Percentiles rank a stretch among this genome's conserved stretches.
phyloP scores from a whole-genome alignment of 495 filamentous ascomycete genomes.

The Penicillium longicatenatum region DNA sequence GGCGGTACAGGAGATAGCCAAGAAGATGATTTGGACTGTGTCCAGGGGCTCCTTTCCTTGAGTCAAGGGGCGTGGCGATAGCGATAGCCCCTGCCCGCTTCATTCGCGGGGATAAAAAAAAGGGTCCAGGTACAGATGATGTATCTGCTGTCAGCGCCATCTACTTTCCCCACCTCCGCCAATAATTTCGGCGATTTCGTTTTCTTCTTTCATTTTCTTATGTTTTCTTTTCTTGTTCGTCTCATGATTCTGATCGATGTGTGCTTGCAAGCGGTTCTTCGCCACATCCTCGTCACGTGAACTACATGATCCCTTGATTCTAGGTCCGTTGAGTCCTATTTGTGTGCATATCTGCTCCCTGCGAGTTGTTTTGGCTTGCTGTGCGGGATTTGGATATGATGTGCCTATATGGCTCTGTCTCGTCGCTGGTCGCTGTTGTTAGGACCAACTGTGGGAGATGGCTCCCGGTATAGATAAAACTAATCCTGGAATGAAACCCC shows the following conservation, averaged over 20 bases:
- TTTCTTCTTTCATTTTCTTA: slow-evolving; percentile 6
- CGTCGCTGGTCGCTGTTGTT: slow-evolving; percentile 8
- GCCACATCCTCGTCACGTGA: slow-evolving; percentile 34
- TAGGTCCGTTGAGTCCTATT: slow-evolving; percentile 13
- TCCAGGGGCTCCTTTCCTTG: slow-evolving; percentile 75
- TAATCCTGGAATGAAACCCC: slow-evolving; percentile 32
- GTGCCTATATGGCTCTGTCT: neutral
- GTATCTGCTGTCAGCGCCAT: slow-evolving; percentile 8
- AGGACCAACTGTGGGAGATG: slow-evolving; percentile 14
- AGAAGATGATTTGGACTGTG: slow-evolving; percentile 73
- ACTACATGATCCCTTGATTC: slow-evolving; percentile 29
- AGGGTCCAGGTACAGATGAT: neutral
- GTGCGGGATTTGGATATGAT: neutral
- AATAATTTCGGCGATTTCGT: slow-evolving; percentile 3
- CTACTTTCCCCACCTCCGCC: slow-evolving; percentile 1
- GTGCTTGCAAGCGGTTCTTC: slow-evolving; percentile 39
- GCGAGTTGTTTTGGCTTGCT: slow-evolving; percentile 9
- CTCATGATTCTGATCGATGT: slow-evolving; percentile 30
- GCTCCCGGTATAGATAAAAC: slow-evolving; percentile 23
- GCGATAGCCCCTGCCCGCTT: neutral
- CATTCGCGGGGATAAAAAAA: neutral
- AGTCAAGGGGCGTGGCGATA: slow-evolving; percentile 66
- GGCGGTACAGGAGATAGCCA: slow-evolving; percentile 59
- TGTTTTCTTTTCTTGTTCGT: slow-evolving; percentile 33
- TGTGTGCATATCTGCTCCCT: slow-evolving; percentile 11